phyloP scores from a whole-genome alignment of 108 stramenopile species.

The Chaetoceros tenuissimus region DNA sequence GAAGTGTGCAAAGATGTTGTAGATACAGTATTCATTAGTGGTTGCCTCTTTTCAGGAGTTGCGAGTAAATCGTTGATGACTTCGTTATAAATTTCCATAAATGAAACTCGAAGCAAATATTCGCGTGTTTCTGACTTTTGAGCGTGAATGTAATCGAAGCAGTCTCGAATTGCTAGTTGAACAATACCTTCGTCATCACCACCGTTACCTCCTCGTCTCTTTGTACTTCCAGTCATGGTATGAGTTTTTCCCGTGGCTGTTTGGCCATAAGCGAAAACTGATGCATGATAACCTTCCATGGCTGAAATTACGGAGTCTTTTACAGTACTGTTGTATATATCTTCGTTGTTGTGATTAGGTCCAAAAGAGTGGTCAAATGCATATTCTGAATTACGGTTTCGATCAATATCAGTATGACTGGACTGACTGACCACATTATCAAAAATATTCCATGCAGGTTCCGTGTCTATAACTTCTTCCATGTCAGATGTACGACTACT shows the following conservation, averaged over 20 bases:
- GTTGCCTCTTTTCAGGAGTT: not conserved
- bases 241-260: conserved; percentile 71
- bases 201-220: not conserved
- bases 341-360: conserved; percentile 21
- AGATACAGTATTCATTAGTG: not conserved
- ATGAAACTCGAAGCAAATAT: conserved; percentile 77
- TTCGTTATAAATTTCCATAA: conserved; percentile 95
- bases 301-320: conserved; percentile 40
- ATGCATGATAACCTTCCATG: conserved; percentile 89
- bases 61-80: conserved; percentile 86
- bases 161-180: conserved; percentile 52
- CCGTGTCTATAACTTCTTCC: not conserved
- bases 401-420: conserved; percentile 3
- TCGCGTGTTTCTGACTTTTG: conserved; percentile 32
- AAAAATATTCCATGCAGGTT: conserved; percentile 3
- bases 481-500: not conserved
- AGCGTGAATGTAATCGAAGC: conserved; percentile 46
- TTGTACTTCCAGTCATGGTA: conserved; percentile 65
- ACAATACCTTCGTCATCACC: conserved; percentile 44
- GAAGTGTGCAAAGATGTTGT: not conserved
- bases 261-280: conserved; percentile 92
- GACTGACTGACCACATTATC: conserved; percentile 1
- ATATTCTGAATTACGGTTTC: conserved; percentile 33
- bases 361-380: conserved; percentile 60
- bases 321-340: conserved; percentile 42